A percentile compares a stretch with the other conserved stretches of the same genome.
Evolutionary conservation across 2,329 filamentous ascomycete species (phyloP).

Genomic region (Colletotrichum sp.): DNA sequence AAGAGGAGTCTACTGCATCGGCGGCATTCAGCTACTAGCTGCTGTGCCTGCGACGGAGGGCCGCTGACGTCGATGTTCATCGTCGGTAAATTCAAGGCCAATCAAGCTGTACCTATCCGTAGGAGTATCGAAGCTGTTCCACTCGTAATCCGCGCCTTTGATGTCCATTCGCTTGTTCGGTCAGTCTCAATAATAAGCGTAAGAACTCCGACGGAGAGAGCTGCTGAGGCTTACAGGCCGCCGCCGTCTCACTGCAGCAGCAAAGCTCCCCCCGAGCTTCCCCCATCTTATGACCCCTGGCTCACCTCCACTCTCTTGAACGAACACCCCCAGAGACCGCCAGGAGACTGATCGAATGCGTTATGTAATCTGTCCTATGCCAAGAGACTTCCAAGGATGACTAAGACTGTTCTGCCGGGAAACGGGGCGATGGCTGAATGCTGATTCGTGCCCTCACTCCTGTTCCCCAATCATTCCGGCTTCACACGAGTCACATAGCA

Average conservation of each 20-base stretch:
- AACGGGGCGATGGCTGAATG: constrained; percentile 8
- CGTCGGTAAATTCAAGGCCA: not conserved
- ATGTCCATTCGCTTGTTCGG: not conserved
- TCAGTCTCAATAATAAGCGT: not conserved
- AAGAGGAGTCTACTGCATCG: not conserved
- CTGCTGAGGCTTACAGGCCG: not conserved
- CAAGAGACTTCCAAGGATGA: constrained; percentile 3
- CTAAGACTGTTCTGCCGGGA: constrained; percentile 10
- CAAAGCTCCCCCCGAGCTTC: not conserved
- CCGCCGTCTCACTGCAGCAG: not conserved
- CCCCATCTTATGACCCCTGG: not conserved
- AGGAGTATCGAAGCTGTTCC: not conserved
- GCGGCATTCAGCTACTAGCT: not conserved
- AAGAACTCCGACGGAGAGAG: not conserved
- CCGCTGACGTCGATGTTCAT: not conserved
- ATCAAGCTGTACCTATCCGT: not conserved
- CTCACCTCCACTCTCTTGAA: not conserved
- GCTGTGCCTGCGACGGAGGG: not conserved
- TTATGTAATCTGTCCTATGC: constrained; percentile 15
- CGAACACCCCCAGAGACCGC: not conserved
- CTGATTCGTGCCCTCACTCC: constrained; percentile 22
- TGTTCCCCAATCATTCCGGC: constrained; percentile 15
- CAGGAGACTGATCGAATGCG: not conserved
- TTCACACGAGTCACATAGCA: constrained; percentile 16
- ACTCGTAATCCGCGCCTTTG: not conserved